phyloP scores from a whole-genome alignment of 495 filamentous ascomycete genomes.

The Tuber umbilicatum region DNA sequence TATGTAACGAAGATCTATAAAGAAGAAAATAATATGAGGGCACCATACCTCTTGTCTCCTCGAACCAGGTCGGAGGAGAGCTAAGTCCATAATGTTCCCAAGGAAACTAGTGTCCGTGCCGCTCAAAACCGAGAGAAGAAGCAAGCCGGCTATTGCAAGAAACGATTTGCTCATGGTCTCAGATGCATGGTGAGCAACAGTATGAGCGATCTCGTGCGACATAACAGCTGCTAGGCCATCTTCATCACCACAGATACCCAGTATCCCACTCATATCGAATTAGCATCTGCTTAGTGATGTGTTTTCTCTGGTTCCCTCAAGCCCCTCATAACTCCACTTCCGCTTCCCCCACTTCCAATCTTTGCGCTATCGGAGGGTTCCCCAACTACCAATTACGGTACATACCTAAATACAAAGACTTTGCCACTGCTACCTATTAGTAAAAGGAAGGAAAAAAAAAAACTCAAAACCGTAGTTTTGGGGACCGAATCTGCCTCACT shows the following conservation, averaged over 20 bases:
- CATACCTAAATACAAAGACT: constrained; percentile 87
- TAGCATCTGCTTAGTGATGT: background rate
- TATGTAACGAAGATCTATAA: background rate
- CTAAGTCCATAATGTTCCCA: constrained; percentile 54
- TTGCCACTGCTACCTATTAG: constrained; percentile 55
- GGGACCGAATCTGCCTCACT: constrained; percentile 10
- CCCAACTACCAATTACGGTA: background rate
- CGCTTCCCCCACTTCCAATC: background rate
- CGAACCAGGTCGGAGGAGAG: constrained; percentile 63
- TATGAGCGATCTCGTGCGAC: constrained; percentile 93
- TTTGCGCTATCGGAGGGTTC: background rate
- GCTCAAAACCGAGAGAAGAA: constrained; percentile 49
- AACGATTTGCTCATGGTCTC: constrained; percentile 65
- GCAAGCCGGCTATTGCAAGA: constrained; percentile 52
- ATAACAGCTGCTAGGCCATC: constrained; percentile 70
- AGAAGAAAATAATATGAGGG: background rate
- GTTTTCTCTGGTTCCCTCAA: background rate
- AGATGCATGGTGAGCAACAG: constrained; percentile 69
- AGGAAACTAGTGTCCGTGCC: constrained; percentile 62
- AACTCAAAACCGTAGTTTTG: background rate
- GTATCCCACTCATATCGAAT: constrained; percentile 52
- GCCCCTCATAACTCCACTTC: background rate
- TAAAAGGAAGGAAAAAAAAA: background rate
- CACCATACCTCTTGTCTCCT: constrained; percentile 57
- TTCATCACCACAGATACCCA: constrained; percentile 64